Evolutionary conservation across 768 basidiomycete genomes (phyloP), one percentile per base, ranked within the genome.

Genomic region (Amanita pseudoporphyria): DNA sequence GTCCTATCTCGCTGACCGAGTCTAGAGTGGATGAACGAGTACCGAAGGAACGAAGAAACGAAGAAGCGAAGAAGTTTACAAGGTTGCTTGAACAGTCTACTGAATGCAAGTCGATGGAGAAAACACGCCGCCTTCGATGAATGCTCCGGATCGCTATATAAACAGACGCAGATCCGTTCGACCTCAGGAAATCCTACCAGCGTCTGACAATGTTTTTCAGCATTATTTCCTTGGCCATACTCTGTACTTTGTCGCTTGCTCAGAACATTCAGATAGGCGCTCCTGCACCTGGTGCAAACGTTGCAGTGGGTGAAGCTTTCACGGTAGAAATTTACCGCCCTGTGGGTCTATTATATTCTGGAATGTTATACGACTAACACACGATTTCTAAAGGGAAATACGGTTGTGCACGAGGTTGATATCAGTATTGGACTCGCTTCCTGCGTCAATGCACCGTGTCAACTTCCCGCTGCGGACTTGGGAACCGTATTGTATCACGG

Each of bases 401-500:
- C 70, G 36, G 68, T 69, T 4, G 68, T 67, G n/a, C 63, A 58
- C 42, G 72, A 76, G 52, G 68, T 73, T 3, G 72, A 70, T 16
- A 55, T 76, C 32, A 67, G 65, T 19, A 69, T 77, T 45, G 69
- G 68, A 10, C 53, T 76, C 47, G 59, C 64, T 39, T 65, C n/a
- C 66, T 76, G 74, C 56, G 35, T 56, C 19, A 52, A 55, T 28
- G 54, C 56, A 3, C 52, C 53, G 52, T 50, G 59, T 50, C 28
- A 54, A 16, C 41, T 57, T 5, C 57, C 66, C n/a, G 48, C 41
- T 16, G 49, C 48, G 7, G 38, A 58, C 47, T 50, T 75, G 52
- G 75, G 74, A 18, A 57, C 46, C 5, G 57, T 76, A 39, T 53
- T 77, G 42, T 75, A 67, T 55, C 68, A 65, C 16, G 74, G 74